Conservation (phyloP, 2,329 filamentous ascomycete genomes). For the Xylaria sp. region DNA sequence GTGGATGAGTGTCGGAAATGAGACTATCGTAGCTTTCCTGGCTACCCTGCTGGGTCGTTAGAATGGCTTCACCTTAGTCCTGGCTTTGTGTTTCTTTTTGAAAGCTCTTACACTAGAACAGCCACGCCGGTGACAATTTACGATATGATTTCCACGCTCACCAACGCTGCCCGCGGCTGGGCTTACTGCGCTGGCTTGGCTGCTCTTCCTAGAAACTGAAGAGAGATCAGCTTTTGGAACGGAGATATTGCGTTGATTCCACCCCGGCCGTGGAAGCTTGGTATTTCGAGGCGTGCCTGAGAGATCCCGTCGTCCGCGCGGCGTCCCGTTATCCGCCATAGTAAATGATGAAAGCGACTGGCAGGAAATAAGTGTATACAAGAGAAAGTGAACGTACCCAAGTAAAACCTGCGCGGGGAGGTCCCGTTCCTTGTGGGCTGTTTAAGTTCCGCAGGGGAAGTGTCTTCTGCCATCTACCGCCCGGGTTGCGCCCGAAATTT, state of each 20-base stretch:
- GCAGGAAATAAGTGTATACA: not conserved
- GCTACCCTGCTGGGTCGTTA: conserved; percentile 37
- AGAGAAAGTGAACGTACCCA: conserved; percentile 43
- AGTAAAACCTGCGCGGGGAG: conserved; percentile 35
- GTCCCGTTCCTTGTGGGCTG: conserved; percentile 27
- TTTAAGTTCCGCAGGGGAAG: conserved; percentile 37
- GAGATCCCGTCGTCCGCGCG: conserved; percentile 26
- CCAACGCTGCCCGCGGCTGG: conserved; percentile 27
- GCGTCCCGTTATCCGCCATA: conserved; percentile 37
- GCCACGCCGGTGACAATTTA: conserved; percentile 32
- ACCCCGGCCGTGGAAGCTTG: conserved; percentile 38
- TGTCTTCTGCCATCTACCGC: conserved; percentile 33
- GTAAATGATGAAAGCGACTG: conserved; percentile 21
- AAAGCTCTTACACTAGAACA: conserved; percentile 38
- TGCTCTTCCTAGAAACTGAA: conserved; percentile 37
- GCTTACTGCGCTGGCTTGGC: conserved; percentile 20
- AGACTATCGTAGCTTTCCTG: conserved; percentile 41
- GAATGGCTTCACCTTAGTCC: conserved; percentile 5
- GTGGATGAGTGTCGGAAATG: conserved; percentile 30
- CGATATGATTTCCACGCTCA: conserved; percentile 19
- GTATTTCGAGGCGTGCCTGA: conserved; percentile 32
- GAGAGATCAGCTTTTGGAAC: conserved; percentile 35
- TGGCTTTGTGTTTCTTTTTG: not conserved
- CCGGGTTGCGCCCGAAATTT: conserved; percentile 20
- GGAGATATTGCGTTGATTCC: conserved; percentile 28